phyloP scores from a whole-genome alignment of 257 asterid species.

The Petunia secreta region DNA sequence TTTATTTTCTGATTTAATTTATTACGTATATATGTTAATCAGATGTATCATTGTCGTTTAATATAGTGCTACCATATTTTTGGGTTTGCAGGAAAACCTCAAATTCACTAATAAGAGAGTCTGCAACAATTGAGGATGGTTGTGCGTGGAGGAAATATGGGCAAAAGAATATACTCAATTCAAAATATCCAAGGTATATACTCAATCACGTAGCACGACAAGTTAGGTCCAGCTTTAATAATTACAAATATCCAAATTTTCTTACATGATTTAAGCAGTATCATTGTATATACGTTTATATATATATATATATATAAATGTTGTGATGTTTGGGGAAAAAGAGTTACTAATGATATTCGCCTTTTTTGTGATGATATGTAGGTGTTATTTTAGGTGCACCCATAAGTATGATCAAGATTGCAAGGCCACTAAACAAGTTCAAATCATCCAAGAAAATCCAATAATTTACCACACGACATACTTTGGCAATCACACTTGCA shows the following conservation, averaged over 20 bases:
- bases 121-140: constrained; percentile 54
- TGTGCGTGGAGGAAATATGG: constrained; percentile 89
- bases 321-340: too few relatives aligned
- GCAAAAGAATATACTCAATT: constrained; percentile 60
- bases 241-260: too few relatives aligned
- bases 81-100: constrained; percentile 44
- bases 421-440: constrained; percentile 74
- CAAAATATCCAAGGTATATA: constrained; percentile 64
- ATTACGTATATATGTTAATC: background rate
- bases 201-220: too few relatives aligned
- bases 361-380: constrained; percentile 26
- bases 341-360: background rate
- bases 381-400: constrained; percentile 81
- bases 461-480: constrained; percentile 56
- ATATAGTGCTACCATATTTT: background rate
- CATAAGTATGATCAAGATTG: constrained; percentile 65
- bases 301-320: too few relatives aligned
- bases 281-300: too few relatives aligned
- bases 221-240: background rate
- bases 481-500: constrained; percentile 65
- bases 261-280: too few relatives aligned
- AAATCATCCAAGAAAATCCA: constrained; percentile 42
- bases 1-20: too few relatives aligned
- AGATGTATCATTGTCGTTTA: background rate
- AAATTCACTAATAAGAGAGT: constrained; percentile 37